These are phyloP conservation scores for Russula sp. DNA, from an alignment of 768 basidiomycete genomes.

Conservation along the genomic window DNA sequence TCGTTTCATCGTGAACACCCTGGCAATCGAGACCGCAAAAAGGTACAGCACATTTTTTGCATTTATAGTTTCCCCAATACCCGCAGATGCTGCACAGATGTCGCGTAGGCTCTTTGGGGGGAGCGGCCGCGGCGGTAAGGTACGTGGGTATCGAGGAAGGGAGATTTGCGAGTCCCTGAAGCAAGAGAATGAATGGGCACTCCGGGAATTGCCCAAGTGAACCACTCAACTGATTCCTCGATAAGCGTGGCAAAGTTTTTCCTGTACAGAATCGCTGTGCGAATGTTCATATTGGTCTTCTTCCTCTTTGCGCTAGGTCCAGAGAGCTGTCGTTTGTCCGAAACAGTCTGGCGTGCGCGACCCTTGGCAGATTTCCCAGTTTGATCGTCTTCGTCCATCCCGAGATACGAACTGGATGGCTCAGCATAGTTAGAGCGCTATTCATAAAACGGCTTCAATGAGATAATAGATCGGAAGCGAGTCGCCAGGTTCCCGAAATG, in stretches of 20 bases:
- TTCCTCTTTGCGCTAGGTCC: constrained; percentile 53
- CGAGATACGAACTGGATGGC: constrained; percentile 35
- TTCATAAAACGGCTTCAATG: constrained; percentile 7
- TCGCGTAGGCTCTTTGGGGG: constrained; percentile 57
- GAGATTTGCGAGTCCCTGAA: constrained; percentile 50
- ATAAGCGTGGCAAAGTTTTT: constrained; percentile 68
- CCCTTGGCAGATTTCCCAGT: constrained; percentile 50
- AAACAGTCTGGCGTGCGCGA: constrained; percentile 69
- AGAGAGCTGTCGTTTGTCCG: constrained; percentile 60
- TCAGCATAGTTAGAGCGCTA: constrained; percentile 78
- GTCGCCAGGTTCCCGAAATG: constrained; percentile 1
- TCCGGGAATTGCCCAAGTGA: neutral
- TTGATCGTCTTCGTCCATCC: constrained; percentile 38
- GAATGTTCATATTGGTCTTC: constrained; percentile 75
- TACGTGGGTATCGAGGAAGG: constrained; percentile 56
- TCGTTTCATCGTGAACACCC: constrained; percentile 66
- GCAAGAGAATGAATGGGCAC: neutral
- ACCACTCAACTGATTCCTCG: constrained; percentile 65
- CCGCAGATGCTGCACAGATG: constrained; percentile 81
- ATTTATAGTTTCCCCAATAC: constrained; percentile 75
- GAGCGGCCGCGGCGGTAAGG: constrained; percentile 56
- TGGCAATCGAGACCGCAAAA: constrained; percentile 74
- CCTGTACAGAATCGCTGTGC: constrained; percentile 74
- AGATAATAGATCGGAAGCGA: constrained; percentile 15
- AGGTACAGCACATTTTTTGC: constrained; percentile 66